These are phyloP conservation scores for Penicillium corylophilum DNA, from an alignment of 2,329 filamentous ascomycete species.

Conservation along the genomic window DNA sequence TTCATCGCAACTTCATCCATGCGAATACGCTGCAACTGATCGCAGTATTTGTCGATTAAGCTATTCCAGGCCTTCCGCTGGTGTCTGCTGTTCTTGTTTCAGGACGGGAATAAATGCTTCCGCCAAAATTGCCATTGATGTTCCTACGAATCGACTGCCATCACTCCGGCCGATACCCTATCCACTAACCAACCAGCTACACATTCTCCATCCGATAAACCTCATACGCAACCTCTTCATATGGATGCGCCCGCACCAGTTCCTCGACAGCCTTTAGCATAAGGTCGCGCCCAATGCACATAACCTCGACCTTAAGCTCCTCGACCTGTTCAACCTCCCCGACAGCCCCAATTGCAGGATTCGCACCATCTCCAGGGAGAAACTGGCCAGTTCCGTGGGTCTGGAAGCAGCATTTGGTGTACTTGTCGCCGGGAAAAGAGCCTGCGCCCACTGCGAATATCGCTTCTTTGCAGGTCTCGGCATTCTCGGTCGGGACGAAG, in stretches of 20 bases:
- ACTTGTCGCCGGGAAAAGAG: constrained; percentile 42
- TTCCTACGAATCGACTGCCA: neutral
- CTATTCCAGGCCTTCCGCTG: neutral
- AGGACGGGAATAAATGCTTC: neutral
- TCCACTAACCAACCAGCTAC: constrained; percentile 10
- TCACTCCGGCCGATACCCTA: neutral
- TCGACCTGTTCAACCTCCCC: constrained; percentile 41
- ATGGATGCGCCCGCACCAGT: constrained; percentile 46
- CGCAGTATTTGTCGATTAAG: neutral
- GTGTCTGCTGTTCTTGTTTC: neutral
- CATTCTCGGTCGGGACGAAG: constrained; percentile 41
- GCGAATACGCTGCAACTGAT: neutral
- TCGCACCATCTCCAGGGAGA: constrained; percentile 39
- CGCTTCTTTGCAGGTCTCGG: constrained; percentile 43
- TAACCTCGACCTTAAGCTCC: constrained; percentile 45
- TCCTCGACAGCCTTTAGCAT: constrained; percentile 42
- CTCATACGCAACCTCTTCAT: constrained; percentile 47
- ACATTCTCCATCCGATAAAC: constrained; percentile 47
- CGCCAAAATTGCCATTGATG: neutral
- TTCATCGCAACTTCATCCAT: neutral
- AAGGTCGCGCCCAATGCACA: constrained; percentile 41
- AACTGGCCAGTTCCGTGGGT: constrained; percentile 44
- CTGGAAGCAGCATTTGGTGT: constrained; percentile 43
- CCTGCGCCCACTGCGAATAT: constrained; percentile 45
- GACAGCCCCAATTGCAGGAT: constrained; percentile 42